Conservation (phyloP, 306 rosid species). For the Quercus glauca region DNA sequence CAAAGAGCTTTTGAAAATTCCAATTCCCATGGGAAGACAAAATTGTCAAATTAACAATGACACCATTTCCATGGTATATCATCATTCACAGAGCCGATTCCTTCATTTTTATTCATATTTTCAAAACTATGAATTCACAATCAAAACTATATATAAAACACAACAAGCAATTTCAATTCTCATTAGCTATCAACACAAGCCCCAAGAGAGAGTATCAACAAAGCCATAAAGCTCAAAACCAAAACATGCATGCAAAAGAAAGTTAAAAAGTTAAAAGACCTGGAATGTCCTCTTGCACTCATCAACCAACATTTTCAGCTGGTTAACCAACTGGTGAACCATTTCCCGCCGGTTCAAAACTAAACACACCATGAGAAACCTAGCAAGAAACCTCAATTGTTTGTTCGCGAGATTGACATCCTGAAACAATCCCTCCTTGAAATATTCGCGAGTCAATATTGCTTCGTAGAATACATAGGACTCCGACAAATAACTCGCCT, state of each 20-base stretch:
- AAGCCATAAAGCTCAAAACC: background rate
- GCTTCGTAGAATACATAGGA: slow-evolving; percentile 89
- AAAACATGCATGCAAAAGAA: background rate
- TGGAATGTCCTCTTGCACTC: slow-evolving; percentile 87
- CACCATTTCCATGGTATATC: background rate
- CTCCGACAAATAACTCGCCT: slow-evolving; percentile 76
- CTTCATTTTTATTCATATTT: background rate
- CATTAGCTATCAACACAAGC: slow-evolving; percentile 3
- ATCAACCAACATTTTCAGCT: slow-evolving; percentile 66
- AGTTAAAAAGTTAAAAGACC: slow-evolving; percentile 30
- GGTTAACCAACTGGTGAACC: slow-evolving; percentile 73
- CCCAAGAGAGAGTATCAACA: background rate
- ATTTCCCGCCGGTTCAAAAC: slow-evolving; percentile 68
- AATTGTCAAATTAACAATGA: background rate
- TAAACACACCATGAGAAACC: slow-evolving; percentile 83
- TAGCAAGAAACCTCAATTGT: slow-evolving; percentile 76
- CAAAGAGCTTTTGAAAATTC: background rate
- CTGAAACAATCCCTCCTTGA: slow-evolving; percentile 76
- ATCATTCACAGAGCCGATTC: background rate
- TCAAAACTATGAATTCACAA: background rate
- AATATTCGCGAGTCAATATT: slow-evolving; percentile 80
- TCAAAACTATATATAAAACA: background rate
- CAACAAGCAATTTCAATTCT: background rate
- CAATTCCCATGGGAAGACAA: background rate
- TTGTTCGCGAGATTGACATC: slow-evolving; percentile 72